These are phyloP conservation scores for Microsporum ferrugineum DNA, from an alignment of 2,329 filamentous ascomycete species.

Conservation along the genomic window DNA sequence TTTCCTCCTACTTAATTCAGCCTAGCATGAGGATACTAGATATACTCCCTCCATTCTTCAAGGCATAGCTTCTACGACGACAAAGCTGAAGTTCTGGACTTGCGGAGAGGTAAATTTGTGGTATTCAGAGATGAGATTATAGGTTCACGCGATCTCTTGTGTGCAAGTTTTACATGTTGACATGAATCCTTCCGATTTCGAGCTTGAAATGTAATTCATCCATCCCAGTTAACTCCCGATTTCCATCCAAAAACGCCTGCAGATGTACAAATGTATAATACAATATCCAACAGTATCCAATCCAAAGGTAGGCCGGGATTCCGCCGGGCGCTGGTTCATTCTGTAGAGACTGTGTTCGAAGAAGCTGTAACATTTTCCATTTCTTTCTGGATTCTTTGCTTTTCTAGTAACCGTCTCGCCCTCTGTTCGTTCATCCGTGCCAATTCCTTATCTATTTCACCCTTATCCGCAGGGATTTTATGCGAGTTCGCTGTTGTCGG, in stretches of 20 bases:
- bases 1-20: neutral
- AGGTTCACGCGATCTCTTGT: neutral
- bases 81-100: too few relatives aligned
- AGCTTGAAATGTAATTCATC: neutral
- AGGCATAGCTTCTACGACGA: too few relatives aligned
- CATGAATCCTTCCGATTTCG: neutral
- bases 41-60: too few relatives aligned
- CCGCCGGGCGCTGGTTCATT: neutral
- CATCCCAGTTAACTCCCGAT: neutral
- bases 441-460: conserved; percentile 64
- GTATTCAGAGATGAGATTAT: neutral
- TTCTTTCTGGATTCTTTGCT: conserved; percentile 15
- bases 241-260: neutral
- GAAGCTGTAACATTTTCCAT: conserved; percentile 3
- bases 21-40: too few relatives aligned
- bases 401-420: conserved; percentile 32
- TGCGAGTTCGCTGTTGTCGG: conserved; percentile 53
- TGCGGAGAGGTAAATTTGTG: neutral
- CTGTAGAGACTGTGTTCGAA: neutral
- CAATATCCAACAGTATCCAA: neutral
- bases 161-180: neutral
- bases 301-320: neutral
- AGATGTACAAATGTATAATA: neutral
- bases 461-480: conserved; percentile 42
- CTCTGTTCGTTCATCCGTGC: conserved; percentile 50